phyloP scores from a whole-genome alignment of 176 grass and related monocot species.

The Elaeis guineensis region DNA sequence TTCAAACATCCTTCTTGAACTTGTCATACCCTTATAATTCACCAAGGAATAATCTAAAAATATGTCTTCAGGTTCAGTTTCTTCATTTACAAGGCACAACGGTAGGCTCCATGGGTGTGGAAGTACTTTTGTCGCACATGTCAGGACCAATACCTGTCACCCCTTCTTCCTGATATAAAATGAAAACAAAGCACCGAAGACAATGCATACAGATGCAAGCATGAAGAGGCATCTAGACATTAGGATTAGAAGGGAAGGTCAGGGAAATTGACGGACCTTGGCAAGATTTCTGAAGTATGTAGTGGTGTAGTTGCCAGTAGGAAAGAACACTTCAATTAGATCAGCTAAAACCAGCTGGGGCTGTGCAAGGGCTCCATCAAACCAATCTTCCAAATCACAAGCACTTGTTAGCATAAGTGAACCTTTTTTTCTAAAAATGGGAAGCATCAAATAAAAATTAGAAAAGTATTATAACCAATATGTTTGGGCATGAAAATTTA shows the following conservation, averaged over 20 bases:
- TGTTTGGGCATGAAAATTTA: too few relatives aligned
- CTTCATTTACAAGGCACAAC: conserved; percentile 68
- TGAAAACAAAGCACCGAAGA: neutral
- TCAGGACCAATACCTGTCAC: conserved; percentile 44
- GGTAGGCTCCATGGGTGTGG: conserved; percentile 72
- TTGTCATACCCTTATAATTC: neutral
- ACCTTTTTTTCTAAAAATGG: too few relatives aligned
- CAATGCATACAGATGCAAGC: neutral
- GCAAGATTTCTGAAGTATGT: conserved; percentile 85
- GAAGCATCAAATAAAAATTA: neutral
- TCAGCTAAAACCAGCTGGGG: conserved; percentile 89
- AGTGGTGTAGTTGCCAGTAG: conserved; percentile 65
- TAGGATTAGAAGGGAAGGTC: neutral
- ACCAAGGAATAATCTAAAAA: neutral
- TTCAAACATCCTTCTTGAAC: too few relatives aligned
- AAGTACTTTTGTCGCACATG: conserved; percentile 53
- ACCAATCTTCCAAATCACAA: conserved; percentile 59
- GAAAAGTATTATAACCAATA: neutral
- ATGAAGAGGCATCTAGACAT: neutral
- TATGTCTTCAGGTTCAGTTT: neutral
- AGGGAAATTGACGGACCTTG: conserved; percentile 31
- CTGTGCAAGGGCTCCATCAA: conserved; percentile 84
- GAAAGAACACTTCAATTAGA: conserved; percentile 79
- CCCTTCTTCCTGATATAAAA: conserved; percentile 57
- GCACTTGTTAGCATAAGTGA: too few relatives aligned